phyloP scores from a whole-genome alignment of 1,284 basidiomycete genomes.

The Neotropicomus parvogracilis region DNA sequence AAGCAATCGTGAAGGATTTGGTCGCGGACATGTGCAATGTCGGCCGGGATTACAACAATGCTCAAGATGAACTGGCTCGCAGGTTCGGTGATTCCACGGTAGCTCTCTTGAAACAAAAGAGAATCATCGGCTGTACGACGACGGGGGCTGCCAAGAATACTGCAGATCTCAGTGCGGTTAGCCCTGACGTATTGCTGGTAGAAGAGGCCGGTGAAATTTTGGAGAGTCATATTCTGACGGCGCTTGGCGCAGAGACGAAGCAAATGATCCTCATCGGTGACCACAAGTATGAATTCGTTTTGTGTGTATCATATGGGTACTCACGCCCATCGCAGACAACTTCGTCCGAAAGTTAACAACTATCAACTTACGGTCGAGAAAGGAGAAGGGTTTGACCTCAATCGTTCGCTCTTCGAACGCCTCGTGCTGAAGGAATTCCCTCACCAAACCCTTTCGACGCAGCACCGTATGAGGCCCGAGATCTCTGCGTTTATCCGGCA shows the following conservation, averaged over 20 bases:
- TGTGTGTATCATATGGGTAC: background rate
- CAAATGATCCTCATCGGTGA: constrained; percentile 66
- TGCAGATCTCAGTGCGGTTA: constrained; percentile 42
- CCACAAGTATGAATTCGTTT: constrained; percentile 51
- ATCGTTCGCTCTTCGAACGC: constrained; percentile 62
- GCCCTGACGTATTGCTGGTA: constrained; percentile 52
- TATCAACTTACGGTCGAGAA: constrained; percentile 62
- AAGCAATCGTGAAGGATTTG: constrained; percentile 37
- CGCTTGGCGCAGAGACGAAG: constrained; percentile 43
- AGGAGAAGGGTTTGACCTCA: constrained; percentile 60
- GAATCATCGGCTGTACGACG: constrained; percentile 65
- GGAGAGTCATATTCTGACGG: constrained; percentile 61
- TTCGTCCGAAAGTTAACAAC: constrained; percentile 65
- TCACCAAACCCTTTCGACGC: constrained; percentile 50
- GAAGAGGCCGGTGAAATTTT: constrained; percentile 72
- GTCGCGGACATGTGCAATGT: constrained; percentile 36
- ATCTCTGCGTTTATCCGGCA: constrained; percentile 56
- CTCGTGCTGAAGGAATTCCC: constrained; percentile 61
- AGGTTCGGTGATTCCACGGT: constrained; percentile 38
- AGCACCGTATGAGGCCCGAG: constrained; percentile 70
- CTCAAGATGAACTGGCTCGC: constrained; percentile 36
- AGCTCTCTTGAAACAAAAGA: constrained; percentile 41
- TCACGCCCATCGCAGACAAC: constrained; percentile 43
- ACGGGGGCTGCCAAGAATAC: constrained; percentile 63
- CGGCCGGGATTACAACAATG: constrained; percentile 42